These are phyloP conservation scores for Penicillium pancosmium DNA, from an alignment of 495 filamentous ascomycete genomes.

Conservation along the genomic window DNA sequence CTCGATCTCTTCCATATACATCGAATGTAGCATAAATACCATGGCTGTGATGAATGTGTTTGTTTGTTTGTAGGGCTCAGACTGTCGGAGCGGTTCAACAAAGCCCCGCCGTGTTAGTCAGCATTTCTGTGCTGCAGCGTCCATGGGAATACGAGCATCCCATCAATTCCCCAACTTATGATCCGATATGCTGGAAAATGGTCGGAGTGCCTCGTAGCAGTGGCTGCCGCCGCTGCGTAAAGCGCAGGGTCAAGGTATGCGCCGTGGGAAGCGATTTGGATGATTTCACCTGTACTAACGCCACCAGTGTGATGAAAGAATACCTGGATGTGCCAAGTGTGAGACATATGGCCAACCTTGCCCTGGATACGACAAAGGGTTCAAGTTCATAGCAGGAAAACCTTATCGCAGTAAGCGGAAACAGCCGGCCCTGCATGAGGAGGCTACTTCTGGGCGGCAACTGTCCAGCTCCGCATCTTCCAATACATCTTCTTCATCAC, in stretches of 20 bases:
- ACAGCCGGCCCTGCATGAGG: conserved; percentile 1
- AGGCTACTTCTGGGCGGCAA: neutral
- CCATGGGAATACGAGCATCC: conserved; percentile 15
- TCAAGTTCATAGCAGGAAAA: conserved; percentile 39
- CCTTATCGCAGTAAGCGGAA: conserved; percentile 32
- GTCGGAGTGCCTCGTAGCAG: conserved; percentile 56
- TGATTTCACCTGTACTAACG: neutral
- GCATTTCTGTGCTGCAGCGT: neutral
- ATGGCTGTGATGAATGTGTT: too few relatives aligned
- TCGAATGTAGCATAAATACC: too few relatives aligned
- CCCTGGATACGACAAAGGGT: conserved; percentile 38
- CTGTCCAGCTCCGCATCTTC: neutral
- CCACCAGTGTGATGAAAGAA: conserved; percentile 37
- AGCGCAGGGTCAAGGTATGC: conserved; percentile 38
- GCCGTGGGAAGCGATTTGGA: neutral
- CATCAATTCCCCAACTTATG: neutral
- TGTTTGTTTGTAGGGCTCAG: neutral
- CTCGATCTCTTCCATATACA: too few relatives aligned
- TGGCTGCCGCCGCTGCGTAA: conserved; percentile 52
- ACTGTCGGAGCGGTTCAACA: conserved; percentile 3
- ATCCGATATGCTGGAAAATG: conserved; percentile 20
- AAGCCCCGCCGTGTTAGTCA: conserved; percentile 14
- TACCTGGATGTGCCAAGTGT: conserved; percentile 36
- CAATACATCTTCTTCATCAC: neutral
- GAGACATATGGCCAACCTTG: conserved; percentile 38